Conservation (phyloP, 1,284 basidiomycete species). For the Naganishia sp. region DNA sequence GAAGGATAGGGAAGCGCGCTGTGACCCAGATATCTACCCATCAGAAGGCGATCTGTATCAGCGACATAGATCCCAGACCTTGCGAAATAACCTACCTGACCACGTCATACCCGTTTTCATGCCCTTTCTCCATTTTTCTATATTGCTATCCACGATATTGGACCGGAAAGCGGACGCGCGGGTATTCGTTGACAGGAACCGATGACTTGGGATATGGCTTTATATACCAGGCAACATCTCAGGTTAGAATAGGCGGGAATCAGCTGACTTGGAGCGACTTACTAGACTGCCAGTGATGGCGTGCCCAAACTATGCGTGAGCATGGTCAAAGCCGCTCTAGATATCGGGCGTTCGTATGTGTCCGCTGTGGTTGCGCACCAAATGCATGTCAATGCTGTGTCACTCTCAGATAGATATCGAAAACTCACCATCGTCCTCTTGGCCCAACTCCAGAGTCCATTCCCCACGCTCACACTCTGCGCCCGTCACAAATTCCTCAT, state of each 20-base stretch:
- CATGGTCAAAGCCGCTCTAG: constrained; percentile 49
- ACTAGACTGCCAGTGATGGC: constrained; percentile 53
- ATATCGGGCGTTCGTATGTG: constrained; percentile 53
- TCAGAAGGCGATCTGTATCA: not conserved
- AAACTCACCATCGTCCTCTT: constrained; percentile 46
- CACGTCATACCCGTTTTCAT: constrained; percentile 38
- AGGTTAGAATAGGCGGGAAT: constrained; percentile 36
- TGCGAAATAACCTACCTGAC: constrained; percentile 35
- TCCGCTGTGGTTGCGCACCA: constrained; percentile 36
- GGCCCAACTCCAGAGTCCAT: constrained; percentile 47
- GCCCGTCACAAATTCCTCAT: constrained; percentile 54
- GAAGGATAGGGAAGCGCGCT: constrained; percentile 43
- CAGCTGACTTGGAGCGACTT: constrained; percentile 27
- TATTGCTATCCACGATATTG: constrained; percentile 42
- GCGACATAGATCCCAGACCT: not conserved
- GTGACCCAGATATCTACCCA: constrained; percentile 38
- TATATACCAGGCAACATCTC: constrained; percentile 18
- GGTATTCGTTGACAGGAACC: constrained; percentile 46
- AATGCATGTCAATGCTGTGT: no score
- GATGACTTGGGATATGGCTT: constrained; percentile 47
- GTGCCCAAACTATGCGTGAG: constrained; percentile 49
- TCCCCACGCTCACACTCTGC: constrained; percentile 49
- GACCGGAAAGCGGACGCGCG: constrained; percentile 40
- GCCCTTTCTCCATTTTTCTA: constrained; percentile 46
- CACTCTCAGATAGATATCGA: no score